A percentile compares a stretch with the other conserved stretches of the same genome.
phyloP scores from a whole-genome alignment of 352 stramenopile genomes.

The Globisporangium radiosum region DNA sequence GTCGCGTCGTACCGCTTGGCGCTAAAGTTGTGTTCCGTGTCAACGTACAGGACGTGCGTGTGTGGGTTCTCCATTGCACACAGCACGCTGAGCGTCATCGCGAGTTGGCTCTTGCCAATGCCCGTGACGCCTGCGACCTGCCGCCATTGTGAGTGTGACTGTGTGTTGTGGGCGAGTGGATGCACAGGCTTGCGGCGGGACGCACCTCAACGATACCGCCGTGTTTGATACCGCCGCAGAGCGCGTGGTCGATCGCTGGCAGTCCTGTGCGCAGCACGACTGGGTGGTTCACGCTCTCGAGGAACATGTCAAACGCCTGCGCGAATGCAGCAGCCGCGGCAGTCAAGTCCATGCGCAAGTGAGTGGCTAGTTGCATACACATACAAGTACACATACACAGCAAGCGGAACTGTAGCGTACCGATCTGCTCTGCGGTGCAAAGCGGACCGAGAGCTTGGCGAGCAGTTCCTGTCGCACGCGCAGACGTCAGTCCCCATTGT shows the following conservation, averaged over 20 bases:
- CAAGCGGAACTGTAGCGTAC: conserved; percentile 18
- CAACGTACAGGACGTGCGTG: conserved; percentile 54
- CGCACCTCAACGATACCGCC: conserved; percentile 48
- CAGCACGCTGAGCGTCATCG: conserved; percentile 67
- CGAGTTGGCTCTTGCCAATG: conserved; percentile 72
- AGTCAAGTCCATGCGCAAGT: neutral
- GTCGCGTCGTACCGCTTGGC: conserved; percentile 35
- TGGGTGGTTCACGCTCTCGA: conserved; percentile 62
- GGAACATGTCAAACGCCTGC: conserved; percentile 75
- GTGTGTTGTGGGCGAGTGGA: neutral
- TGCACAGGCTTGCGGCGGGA: neutral
- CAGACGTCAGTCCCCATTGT: neutral
- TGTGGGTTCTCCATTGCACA: conserved; percentile 62
- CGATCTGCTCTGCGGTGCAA: conserved; percentile 35
- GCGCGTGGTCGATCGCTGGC: conserved; percentile 44
- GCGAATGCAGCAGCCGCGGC: neutral
- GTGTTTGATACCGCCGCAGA: conserved; percentile 56
- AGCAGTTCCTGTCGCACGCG: conserved; percentile 37
- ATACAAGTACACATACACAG: neutral
- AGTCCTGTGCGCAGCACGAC: conserved; percentile 60
- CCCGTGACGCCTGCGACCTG: conserved; percentile 64
- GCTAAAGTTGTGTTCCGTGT: conserved; percentile 69
- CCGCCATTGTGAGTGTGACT: neutral
- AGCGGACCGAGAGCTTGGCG: conserved; percentile 39
- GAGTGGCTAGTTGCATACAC: neutral